Evolutionary conservation across 352 stramenopile species (phyloP).

Genomic region (Phytophthora cajani): DNA sequence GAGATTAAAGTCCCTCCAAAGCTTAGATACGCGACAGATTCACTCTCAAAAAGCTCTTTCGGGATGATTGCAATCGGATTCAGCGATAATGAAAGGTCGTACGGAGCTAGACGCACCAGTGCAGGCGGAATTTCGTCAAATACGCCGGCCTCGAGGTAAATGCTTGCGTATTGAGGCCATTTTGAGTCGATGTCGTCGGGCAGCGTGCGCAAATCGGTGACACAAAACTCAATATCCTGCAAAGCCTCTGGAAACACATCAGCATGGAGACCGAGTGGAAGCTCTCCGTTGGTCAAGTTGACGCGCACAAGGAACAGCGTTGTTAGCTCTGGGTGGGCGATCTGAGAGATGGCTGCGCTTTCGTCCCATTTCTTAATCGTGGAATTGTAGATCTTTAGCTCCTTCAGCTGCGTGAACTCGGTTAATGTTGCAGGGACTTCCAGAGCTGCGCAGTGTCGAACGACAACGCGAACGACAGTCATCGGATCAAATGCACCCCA

Average conservation of each 20-base stretch:
- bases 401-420: constrained; percentile 18
- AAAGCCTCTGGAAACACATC: constrained; percentile 10
- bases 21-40: constrained; percentile 33
- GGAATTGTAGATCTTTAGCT: constrained; percentile 38
- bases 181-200: constrained; percentile 41
- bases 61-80: constrained; percentile 34
- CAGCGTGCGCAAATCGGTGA: constrained; percentile 39
- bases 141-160: constrained; percentile 15
- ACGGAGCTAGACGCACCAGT: constrained; percentile 27
- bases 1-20: constrained; percentile 34
- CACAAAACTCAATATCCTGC: constrained; percentile 38
- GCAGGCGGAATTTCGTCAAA: constrained; percentile 8
- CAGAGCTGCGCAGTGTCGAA: not conserved
- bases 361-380: constrained; percentile 19
- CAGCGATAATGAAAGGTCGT: constrained; percentile 31
- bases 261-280: constrained; percentile 16
- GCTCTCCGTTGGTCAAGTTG: constrained; percentile 14
- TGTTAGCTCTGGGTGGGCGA: constrained; percentile 16
- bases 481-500: not conserved
- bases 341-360: constrained; percentile 16
- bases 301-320: constrained; percentile 25
- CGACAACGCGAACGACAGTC: not conserved
- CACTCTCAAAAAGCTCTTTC: constrained; percentile 38
- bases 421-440: constrained; percentile 8
- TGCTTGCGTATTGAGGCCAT: constrained; percentile 34